phyloP scores from a whole-genome alignment of 1,139 yeast genomes.

The Candida pseudoviswanathii region DNA sequence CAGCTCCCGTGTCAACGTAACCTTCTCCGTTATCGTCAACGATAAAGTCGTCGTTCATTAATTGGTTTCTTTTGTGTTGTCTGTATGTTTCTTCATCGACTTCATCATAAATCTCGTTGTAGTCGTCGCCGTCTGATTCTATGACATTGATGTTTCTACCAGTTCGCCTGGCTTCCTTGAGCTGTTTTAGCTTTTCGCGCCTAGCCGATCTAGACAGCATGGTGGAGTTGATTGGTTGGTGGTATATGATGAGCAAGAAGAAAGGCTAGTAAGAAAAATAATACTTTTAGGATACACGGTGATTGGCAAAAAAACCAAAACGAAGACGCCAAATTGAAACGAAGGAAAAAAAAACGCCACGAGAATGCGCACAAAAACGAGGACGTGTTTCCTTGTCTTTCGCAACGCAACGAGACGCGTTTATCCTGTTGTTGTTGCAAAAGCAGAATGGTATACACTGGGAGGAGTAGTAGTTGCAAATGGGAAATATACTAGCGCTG shows the following conservation, averaged over 20 bases:
- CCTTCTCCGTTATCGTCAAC: conserved; percentile 92
- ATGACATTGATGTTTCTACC: conserved; percentile 29
- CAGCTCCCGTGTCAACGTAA: conserved; percentile 88
- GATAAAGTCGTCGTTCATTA: conserved; percentile 88
- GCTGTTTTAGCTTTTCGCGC: conserved; percentile 40
- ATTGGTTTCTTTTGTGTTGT: conserved; percentile 73
- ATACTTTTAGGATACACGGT: neutral
- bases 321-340: neutral
- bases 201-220: conserved; percentile 35
- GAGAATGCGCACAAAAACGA: neutral
- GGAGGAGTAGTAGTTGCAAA: neutral
- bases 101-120: conserved; percentile 68
- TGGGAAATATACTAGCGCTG: too few relatives aligned
- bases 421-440: neutral
- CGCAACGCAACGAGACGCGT: neutral
- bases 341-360: neutral
- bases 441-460: neutral
- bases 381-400: conserved; percentile 1
- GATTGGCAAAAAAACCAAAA: conserved; percentile 7
- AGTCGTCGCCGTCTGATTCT: conserved; percentile 25
- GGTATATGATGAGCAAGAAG: neutral
- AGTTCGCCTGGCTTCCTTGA: conserved; percentile 41
- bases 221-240: neutral
- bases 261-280: neutral
- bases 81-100: conserved; percentile 81